These are phyloP conservation scores for Sanguinoderma infundibulare DNA, from an alignment of 1,284 basidiomycete species.

Conservation along the genomic window DNA sequence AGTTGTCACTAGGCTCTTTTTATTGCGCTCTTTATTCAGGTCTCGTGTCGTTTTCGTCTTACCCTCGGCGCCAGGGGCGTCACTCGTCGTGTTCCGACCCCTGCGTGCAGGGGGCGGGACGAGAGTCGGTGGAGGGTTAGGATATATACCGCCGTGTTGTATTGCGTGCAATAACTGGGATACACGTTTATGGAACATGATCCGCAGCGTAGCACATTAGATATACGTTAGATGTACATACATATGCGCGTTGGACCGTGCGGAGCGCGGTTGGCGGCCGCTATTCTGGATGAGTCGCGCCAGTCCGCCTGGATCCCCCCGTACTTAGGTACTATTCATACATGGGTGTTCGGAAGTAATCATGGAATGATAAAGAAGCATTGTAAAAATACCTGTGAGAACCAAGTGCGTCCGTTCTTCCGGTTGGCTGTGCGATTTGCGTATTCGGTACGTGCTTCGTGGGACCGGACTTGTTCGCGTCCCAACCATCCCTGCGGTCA, in stretches of 20 bases:
- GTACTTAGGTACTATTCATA: conserved; percentile 13
- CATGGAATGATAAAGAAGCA: background rate
- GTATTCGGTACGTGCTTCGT: background rate
- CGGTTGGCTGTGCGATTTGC: background rate
- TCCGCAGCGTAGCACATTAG: conserved; percentile 24
- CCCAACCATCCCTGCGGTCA: background rate
- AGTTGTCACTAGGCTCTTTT: conserved; percentile 22
- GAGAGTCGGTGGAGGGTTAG: conserved; percentile 25
- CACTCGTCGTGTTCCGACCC: conserved; percentile 21
- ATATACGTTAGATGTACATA: background rate
- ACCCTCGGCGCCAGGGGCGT: conserved; percentile 32
- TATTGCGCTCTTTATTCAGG: conserved; percentile 24
- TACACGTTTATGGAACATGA: conserved; percentile 20
- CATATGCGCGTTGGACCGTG: conserved; percentile 13
- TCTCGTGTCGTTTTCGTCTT: conserved; percentile 10
- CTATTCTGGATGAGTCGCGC: conserved; percentile 14
- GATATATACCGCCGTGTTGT: conserved; percentile 18
- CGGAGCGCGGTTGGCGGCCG: conserved; percentile 17
- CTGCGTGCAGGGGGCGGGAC: conserved; percentile 31
- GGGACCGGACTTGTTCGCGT: no score
- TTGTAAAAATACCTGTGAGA: background rate
- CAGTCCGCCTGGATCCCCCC: conserved; percentile 10
- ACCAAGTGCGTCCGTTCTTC: background rate
- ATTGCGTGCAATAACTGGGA: conserved; percentile 24
- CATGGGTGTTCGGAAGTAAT: conserved; percentile 8